Evolutionary conservation across 345 rosid species (phyloP).

Genomic region (Acer negundo): DNA sequence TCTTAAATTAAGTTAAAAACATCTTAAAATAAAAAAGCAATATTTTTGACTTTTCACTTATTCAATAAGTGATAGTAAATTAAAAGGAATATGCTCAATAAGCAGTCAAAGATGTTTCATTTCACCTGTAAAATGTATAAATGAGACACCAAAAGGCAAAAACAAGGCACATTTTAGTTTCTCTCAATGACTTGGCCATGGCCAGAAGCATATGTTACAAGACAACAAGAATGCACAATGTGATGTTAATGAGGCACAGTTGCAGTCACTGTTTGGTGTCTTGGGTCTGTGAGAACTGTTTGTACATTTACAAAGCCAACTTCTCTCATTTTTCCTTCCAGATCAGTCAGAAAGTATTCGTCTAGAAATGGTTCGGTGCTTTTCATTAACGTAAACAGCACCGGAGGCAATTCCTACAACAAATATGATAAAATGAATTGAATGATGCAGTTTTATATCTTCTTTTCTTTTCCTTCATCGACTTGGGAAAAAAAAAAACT

Average conservation of each 20-base stretch:
- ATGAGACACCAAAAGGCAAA: not conserved
- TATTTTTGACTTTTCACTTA: no score
- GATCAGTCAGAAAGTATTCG: constrained; percentile 52
- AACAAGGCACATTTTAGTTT: not conserved
- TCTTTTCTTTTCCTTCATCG: not conserved
- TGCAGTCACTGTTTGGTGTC: constrained; percentile 56
- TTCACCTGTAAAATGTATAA: no score
- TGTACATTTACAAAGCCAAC: constrained; percentile 46
- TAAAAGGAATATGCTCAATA: no score
- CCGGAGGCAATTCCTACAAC: constrained; percentile 55
- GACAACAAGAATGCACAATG: not conserved
- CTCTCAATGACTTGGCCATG: not conserved
- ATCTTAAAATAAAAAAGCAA: no score
- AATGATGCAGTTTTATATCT: not conserved
- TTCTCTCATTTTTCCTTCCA: constrained; percentile 50
- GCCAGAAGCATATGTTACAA: not conserved
- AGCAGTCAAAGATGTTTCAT: no score
- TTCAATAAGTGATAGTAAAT: no score
- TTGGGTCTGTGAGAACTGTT: constrained; percentile 49
- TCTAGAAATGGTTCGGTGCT: constrained; percentile 66
- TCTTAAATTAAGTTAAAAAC: no score
- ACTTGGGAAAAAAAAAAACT: not conserved
- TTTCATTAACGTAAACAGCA: constrained; percentile 55
- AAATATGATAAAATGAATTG: not conserved
- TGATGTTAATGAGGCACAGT: constrained; percentile 39